A percentile compares a stretch with the other conserved stretches of the same genome.
Evolutionary conservation across 2,329 filamentous ascomycete species (phyloP).

Genomic region (Fusarium aywerte): DNA sequence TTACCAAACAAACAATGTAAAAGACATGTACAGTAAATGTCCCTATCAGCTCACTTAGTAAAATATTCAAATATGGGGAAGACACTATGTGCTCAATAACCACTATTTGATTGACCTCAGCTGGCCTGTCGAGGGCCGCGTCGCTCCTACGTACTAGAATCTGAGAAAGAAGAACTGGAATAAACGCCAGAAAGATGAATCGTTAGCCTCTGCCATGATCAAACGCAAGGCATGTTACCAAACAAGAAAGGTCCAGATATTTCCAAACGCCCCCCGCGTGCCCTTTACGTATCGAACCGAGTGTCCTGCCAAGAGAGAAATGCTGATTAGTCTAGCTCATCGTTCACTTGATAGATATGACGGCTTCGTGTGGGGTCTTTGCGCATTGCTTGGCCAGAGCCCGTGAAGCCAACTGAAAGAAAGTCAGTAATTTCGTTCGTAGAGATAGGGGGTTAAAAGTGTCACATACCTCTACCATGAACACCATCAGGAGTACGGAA

Average conservation of each 20-base stretch:
- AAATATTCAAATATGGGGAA: constrained; percentile 20
- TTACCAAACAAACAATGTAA: background rate
- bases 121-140: constrained; percentile 12
- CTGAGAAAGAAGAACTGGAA: constrained; percentile 36
- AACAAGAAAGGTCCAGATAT: constrained; percentile 45
- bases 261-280: constrained; percentile 43
- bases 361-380: constrained; percentile 86
- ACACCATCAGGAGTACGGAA: constrained; percentile 91
- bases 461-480: constrained; percentile 79
- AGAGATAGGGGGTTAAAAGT: background rate
- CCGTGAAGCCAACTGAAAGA: constrained; percentile 86
- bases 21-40: background rate
- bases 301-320: constrained; percentile 45
- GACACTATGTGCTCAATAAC: constrained; percentile 17
- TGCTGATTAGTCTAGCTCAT: constrained; percentile 72
- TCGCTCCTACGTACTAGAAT: constrained; percentile 41
- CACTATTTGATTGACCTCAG: constrained; percentile 40
- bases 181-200: constrained; percentile 44
- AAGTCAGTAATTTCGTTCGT: constrained; percentile 34
- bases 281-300: constrained; percentile 31
- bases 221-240: constrained; percentile 52
- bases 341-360: constrained; percentile 84
- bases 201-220: constrained; percentile 58
- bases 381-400: constrained; percentile 94
- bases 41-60: constrained; percentile 38